Percentiles rank a stretch among this genome's conserved stretches.
Conservation (phyloP, 768 basidiomycete species). For the Termitomyces sp. region DNA sequence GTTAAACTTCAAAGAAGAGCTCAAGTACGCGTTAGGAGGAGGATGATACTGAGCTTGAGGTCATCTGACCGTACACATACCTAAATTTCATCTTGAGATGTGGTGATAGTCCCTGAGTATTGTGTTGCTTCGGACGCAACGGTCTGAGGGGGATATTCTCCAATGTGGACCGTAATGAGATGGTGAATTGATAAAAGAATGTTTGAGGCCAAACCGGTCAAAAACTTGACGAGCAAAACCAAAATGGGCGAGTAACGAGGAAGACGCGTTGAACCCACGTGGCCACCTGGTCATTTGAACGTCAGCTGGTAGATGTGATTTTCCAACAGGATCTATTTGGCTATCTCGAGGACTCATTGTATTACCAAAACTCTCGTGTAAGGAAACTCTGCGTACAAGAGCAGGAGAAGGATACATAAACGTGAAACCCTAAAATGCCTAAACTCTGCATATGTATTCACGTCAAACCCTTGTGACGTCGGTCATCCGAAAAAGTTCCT, state of each 20-base stretch:
- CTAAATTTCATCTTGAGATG: slow-evolving; percentile 54
- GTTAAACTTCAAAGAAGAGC: slow-evolving; percentile 86
- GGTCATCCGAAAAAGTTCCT: neutral
- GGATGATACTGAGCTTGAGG: neutral
- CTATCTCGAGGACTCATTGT: neutral
- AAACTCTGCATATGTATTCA: neutral
- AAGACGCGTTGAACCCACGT: neutral
- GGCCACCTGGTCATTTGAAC: neutral
- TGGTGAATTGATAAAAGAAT: neutral
- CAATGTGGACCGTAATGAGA: slow-evolving; percentile 14
- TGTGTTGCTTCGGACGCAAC: slow-evolving; percentile 17
- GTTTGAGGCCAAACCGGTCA: neutral
- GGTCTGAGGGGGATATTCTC: slow-evolving; percentile 35
- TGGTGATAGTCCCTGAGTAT: slow-evolving; percentile 14
- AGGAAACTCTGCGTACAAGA: neutral
- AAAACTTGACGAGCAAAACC: neutral
- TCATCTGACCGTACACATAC: slow-evolving; percentile 22
- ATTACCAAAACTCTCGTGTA: neutral
- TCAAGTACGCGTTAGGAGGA: slow-evolving; percentile 17
- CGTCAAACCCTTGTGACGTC: no score
- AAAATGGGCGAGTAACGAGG: slow-evolving; percentile 1
- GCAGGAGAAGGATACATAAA: neutral
- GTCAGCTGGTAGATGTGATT: neutral
- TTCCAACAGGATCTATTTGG: neutral
- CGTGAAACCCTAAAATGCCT: neutral